phyloP scores from a whole-genome alignment of 202 grass and related monocot species.

The Setaria viridis region DNA sequence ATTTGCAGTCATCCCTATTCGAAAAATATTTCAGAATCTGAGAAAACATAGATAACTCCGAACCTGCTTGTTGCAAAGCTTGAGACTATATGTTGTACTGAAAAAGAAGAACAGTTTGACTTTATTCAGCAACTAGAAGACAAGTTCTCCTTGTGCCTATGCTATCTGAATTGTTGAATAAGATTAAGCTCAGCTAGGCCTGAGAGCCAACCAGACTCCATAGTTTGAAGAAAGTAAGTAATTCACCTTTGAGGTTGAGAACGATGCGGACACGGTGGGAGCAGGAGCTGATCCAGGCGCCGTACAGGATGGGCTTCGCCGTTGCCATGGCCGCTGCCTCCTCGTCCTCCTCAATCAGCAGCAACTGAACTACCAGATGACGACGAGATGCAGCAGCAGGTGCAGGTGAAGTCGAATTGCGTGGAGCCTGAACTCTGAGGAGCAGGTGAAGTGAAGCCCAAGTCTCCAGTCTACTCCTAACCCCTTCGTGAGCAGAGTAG shows the following conservation, averaged over 20 bases:
- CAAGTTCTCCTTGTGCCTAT: neutral
- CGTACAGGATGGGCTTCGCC: slow-evolving; percentile 71
- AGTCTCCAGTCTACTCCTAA: neutral
- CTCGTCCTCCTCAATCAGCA: neutral
- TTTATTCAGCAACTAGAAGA: neutral
- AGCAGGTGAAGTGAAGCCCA: slow-evolving; percentile 1
- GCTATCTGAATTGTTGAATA: neutral
- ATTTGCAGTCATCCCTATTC: neutral
- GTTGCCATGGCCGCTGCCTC: slow-evolving; percentile 38
- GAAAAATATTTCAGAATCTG: neutral
- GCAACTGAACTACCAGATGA: neutral
- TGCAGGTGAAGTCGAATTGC: neutral
- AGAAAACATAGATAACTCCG: neutral
- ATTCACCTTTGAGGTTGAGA: slow-evolving; percentile 81
- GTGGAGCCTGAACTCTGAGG: neutral
- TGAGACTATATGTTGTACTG: neutral
- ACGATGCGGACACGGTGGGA: slow-evolving; percentile 73
- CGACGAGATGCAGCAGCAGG: neutral
- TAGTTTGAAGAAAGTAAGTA: neutral
- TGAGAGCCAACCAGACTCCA: neutral
- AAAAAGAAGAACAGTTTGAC: neutral
- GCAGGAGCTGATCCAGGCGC: slow-evolving; percentile 76
- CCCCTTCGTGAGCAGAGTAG: neutral
- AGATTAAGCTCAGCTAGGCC: neutral
- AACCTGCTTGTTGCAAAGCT: neutral